Base-by-base conservation (phyloP, 108 stramenopile genomes). In the Epithemia pelagica region DNA sequence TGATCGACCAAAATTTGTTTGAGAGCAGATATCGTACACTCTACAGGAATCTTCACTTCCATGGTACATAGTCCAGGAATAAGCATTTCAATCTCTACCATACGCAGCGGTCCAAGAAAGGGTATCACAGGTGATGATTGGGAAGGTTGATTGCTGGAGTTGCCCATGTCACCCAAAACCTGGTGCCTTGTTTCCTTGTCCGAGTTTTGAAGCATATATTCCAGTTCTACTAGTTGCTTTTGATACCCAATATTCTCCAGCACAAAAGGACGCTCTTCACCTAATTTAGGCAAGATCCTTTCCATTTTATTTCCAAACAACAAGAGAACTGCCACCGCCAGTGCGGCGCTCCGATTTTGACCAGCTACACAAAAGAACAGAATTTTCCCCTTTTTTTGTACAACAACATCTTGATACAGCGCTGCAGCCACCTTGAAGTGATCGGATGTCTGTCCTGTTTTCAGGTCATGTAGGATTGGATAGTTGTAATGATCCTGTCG, bases 301-400 rank as follows among this genome's bases (percentile, higher is more conserved):
- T 84, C 78, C 55, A 84, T 28, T 20, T 76, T 22, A 54, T 82
- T 76, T 59, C 87, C 87, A 69, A 74, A 81, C 0, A 89, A 56
- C 67, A 79, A 31, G 32, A 75, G 25, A 0, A 75, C 74, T 10
- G 78, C 71, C 55, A 89, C 58, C 30, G 81, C 72, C 28, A 85
- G 70, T 25, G 84, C 73, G 3, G 81, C 81, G 7, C 82, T 82
- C 31, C 87, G 67, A 70, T 89, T 89, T 72, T 89, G 87, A 7
- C 87, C 87, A 2, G 87, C 87, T 0, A 89, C 82, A 66, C 87
- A 89, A 78, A 89, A 88, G 71, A 88, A 83, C 20, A 88, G 52
- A 5, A 85, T 71, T 60, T 81, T 76, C 2, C 85, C 81, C 31
- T 32, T 52, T 58, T 52, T 68, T 29, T 62, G 53, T 5, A 46